Evolutionary conservation across 495 filamentous ascomycete genomes (phyloP).

Genomic region (Parathielavia hyrcaniae): DNA sequence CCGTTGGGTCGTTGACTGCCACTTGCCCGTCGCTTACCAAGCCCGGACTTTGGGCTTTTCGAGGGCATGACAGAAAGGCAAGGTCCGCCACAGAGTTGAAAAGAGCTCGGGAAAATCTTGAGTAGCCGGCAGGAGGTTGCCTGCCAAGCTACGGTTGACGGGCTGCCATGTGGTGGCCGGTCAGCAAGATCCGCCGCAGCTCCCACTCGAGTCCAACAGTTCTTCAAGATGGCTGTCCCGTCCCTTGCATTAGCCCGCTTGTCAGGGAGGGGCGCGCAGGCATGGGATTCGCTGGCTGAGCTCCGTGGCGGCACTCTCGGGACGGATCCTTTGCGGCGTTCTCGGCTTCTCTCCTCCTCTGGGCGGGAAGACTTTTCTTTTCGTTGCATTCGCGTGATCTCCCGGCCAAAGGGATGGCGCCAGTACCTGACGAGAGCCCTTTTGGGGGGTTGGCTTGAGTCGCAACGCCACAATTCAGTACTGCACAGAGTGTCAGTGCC

Average conservation of each 20-base stretch:
- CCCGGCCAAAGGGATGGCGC: not conserved
- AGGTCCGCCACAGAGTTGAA: too few species aligned
- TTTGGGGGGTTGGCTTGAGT: too few species aligned
- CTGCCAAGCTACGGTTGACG: not conserved
- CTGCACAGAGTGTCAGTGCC: too few species aligned
- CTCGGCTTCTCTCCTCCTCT: conserved; percentile 8
- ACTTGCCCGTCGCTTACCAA: too few species aligned
- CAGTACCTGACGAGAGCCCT: not conserved
- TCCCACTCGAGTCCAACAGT: not conserved
- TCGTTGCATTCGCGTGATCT: not conserved
- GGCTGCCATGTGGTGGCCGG: conserved; percentile 6
- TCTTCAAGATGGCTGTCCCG: conserved; percentile 1
- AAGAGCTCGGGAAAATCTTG: not conserved
- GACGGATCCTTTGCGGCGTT: conserved; percentile 6
- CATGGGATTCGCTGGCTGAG: conserved; percentile 9
- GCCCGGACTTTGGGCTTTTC: too few species aligned
- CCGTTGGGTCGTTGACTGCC: too few species aligned
- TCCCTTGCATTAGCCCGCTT: conserved; percentile 22
- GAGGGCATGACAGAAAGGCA: too few species aligned
- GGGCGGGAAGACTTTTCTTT: not conserved
- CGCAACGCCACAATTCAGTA: too few species aligned
- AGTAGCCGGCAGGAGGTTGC: too few species aligned
- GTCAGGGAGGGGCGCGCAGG: conserved; percentile 4
- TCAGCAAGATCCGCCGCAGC: not conserved
- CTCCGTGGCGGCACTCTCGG: conserved; percentile 1